phyloP scores from a whole-genome alignment of 2,329 filamentous ascomycete genomes.

The Aspergillus aculeatus region DNA sequence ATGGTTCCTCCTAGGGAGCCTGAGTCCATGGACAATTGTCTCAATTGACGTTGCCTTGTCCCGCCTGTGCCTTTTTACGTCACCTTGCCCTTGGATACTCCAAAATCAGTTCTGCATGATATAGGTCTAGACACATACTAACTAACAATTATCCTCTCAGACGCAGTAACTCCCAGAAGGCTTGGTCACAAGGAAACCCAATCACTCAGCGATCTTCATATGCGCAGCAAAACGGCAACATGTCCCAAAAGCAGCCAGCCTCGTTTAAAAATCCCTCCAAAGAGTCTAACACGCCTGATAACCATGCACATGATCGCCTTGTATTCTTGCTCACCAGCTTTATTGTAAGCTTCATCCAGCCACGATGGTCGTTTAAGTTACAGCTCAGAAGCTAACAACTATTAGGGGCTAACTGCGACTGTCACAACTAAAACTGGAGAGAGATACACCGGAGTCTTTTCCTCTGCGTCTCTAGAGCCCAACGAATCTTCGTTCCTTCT shows the following conservation, averaged over 20 bases:
- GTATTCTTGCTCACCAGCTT: constrained; percentile 59
- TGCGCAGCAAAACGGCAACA: constrained; percentile 55
- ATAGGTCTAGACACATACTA: constrained; percentile 15
- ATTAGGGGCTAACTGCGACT: constrained; percentile 55
- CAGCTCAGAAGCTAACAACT: constrained; percentile 18
- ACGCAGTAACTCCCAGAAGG: constrained; percentile 58
- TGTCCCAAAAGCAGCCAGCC: constrained; percentile 42
- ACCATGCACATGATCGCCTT: constrained; percentile 60
- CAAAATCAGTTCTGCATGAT: not conserved
- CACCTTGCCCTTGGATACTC: not conserved
- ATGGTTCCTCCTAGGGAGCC: not conserved
- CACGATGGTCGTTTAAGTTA: not conserved
- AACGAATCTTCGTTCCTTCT: constrained; percentile 56
- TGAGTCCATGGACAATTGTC: not conserved
- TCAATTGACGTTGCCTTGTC: not conserved
- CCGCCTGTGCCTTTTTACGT: not conserved
- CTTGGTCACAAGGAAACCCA: constrained; percentile 62
- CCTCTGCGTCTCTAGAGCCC: constrained; percentile 53
- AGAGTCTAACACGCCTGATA: constrained; percentile 55
- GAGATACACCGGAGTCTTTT: constrained; percentile 61
- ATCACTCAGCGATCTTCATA: constrained; percentile 57
- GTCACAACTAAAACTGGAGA: constrained; percentile 62
- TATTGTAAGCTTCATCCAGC: constrained; percentile 49
- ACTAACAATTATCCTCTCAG: constrained; percentile 27
- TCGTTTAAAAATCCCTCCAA: constrained; percentile 42